These are phyloP conservation scores for Achaetomiella virescens DNA, from an alignment of 495 filamentous ascomycete species.

Conservation along the genomic window DNA sequence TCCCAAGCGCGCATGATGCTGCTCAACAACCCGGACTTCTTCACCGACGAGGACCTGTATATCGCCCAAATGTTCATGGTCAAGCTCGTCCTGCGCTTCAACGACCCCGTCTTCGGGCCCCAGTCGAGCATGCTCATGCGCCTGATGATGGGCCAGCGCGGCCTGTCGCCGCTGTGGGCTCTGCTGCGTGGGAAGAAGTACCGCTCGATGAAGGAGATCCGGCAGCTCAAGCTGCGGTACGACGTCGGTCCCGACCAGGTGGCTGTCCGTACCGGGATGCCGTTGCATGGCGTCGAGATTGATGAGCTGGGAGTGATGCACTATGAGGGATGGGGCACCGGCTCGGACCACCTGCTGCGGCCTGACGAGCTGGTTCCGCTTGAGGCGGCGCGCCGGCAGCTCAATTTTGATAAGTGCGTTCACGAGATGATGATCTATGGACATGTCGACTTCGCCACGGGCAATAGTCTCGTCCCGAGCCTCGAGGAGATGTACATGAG, in stretches of 20 bases:
- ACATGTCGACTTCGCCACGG: slow-evolving; percentile 42
- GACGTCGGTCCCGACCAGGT: slow-evolving; percentile 18
- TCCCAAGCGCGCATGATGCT: slow-evolving; percentile 43
- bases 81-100: slow-evolving; percentile 57
- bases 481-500: slow-evolving; percentile 43
- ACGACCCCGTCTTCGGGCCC: slow-evolving; percentile 41
- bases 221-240: slow-evolving; percentile 42
- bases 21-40: slow-evolving; percentile 43
- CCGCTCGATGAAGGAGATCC: slow-evolving; percentile 34
- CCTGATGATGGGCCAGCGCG: slow-evolving; percentile 55
- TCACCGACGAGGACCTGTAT: slow-evolving; percentile 49
- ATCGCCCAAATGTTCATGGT: slow-evolving; percentile 50
- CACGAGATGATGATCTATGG: slow-evolving; percentile 50
- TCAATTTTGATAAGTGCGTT: slow-evolving; percentile 40
- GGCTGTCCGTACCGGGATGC: not conserved
- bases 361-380: slow-evolving; percentile 51
- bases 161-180: slow-evolving; percentile 43
- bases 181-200: slow-evolving; percentile 42
- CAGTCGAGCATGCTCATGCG: slow-evolving; percentile 38
- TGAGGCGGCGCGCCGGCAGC: slow-evolving; percentile 42
- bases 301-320: slow-evolving; percentile 44
- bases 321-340: slow-evolving; percentile 47
- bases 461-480: slow-evolving; percentile 31
- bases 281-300: slow-evolving; percentile 44
- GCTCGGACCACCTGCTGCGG: slow-evolving; percentile 37